These are phyloP conservation scores for Epithemia pelagica DNA, from an alignment of 108 stramenopile species.

Conservation along the genomic window DNA sequence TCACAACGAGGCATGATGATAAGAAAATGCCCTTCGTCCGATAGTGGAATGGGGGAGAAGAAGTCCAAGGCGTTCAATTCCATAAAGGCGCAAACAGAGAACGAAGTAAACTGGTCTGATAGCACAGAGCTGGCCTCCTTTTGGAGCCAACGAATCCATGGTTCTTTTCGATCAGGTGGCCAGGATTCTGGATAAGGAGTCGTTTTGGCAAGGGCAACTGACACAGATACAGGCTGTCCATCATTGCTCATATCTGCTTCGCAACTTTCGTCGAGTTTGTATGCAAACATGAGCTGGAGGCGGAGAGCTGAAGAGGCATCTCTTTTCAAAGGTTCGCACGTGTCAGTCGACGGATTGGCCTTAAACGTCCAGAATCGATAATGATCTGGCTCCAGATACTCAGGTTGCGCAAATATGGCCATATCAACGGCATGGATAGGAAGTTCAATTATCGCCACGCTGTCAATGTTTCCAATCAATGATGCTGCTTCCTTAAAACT, in stretches of 20 bases:
- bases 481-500: too few species aligned
- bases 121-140: not conserved
- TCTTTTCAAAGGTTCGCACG: not conserved
- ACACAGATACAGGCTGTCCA: not conserved
- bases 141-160: not conserved
- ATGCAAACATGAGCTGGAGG: not conserved
- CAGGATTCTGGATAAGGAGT: slow-evolving; percentile 1
- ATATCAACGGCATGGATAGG: not conserved
- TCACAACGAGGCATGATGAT: not conserved
- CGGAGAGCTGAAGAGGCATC: not conserved
- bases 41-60: not conserved
- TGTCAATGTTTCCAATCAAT: too few species aligned
- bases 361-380: not conserved
- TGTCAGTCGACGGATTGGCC: not conserved
- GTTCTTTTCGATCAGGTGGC: not conserved
- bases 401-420: not conserved
- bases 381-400: not conserved
- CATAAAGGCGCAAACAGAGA: slow-evolving; percentile 18
- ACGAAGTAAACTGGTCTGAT: slow-evolving; percentile 12
- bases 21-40: not conserved
- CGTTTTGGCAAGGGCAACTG: not conserved
- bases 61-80: slow-evolving; percentile 16
- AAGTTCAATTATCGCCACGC: not conserved
- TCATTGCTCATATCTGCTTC: not conserved
- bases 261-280: not conserved